Evolutionary conservation across 345 rosid genomes (phyloP), one percentile per base, ranked within the genome.

Genomic region (Murraya paniculata): DNA sequence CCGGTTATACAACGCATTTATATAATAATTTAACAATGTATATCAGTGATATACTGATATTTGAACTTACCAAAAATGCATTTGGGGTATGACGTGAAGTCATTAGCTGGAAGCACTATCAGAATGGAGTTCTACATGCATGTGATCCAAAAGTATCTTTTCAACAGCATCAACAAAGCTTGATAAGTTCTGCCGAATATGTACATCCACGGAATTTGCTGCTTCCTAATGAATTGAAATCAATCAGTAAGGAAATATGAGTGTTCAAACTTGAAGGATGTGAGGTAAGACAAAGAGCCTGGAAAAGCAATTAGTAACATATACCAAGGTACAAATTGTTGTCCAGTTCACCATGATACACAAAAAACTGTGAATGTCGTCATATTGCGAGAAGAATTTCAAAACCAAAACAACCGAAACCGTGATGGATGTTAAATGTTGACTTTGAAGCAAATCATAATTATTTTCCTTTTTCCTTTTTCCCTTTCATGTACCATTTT

Each of bases 151-250:
- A 56, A 90, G 84, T 55, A 77, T 72, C 64, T 84, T 84, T 59
- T 89, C 91, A 9, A 90, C 76, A 6, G 80, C 84, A 71, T 90
- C 88, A 64, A 81, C 79, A 73, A 87, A 90, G 82, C 77, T 78
- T 45, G 86, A 64, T 81, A 90, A 79, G 74, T 82, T 86, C 68
- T 76, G 81, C 31, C 89, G 84, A 41, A 59, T 24, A 6, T 80
- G 60, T 35, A 67, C 69, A 64, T 86, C 90, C 79, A 87, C 55
- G 58, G 87, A 86, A 68, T 87, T 89, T 24, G 82, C 90, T 41
- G 71, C 69, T 82, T 87, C 90, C 92, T 90, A 60, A 62, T 5
- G 58, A 68, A 77, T 61, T 41, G 21, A 71, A 61, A 78, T 71
- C n/a, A 67, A 33, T 11, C 39, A 77, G 55, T 68, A 39, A 50